Base-by-base conservation (phyloP, 2,329 filamentous ascomycete genomes). In the Ophiostoma pallidulum region DNA sequence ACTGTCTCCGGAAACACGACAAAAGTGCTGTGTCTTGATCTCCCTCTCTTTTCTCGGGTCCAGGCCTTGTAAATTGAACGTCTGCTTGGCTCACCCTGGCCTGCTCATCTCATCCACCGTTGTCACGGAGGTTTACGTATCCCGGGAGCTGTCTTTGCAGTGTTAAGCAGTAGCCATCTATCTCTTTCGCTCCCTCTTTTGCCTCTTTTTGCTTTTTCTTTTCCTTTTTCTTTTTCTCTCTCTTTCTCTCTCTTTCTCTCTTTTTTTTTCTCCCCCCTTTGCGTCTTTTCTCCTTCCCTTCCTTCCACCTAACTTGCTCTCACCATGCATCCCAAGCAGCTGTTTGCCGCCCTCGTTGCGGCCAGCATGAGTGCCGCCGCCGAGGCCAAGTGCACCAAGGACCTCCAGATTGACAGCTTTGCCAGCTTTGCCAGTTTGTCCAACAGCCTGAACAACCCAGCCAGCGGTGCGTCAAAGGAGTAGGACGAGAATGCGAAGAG, bases 331-430 rank as follows among this genome's bases (percentile, higher is more conserved):
- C 13, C 43, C 14, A 41, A 48, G 39, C 20, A 28, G 36, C 26
- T 49, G 22, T 40, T 52, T 16, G 43, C 47, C 14, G 50, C 40
- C 24, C 37, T 49, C 16, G 24, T 49, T n/a, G 50, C 41, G 39
- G 50, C 46, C n/a, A 43, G 47, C 18, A 39, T 37, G 35, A 37
- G 32, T 18, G 49, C 43, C 36, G 35, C 20, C 4, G 20, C 20
- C 44, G 33, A 37, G 31, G 49, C 50, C 24, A 41, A 28, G 33
- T 52, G 50, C 43, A 33, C 35, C 9, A 7, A 35, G 7, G 50
- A 52, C 37, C 26, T 52, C n/a, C 16, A 37, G 44, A 49, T 52
- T 32, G 50, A 52, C 47, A 42, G 50, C 50, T 52, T 49, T 39
- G 38, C 50, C 40, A 52, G 50, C 44, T 52, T 49, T 35, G 40